phyloP scores from a whole-genome alignment of 2,329 filamentous ascomycete species.

The Penicillium sp. region DNA sequence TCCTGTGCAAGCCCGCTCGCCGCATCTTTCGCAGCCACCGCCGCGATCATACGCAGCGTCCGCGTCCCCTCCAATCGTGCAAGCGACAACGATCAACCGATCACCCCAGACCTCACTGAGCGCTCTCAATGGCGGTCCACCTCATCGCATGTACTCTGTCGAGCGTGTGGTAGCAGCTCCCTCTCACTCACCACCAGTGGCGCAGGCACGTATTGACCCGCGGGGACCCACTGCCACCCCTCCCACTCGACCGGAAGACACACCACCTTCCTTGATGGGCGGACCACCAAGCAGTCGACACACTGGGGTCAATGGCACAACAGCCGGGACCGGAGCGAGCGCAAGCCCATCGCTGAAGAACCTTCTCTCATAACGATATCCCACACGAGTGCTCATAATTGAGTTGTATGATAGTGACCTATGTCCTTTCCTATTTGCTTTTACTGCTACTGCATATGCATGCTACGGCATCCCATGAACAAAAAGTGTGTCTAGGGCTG shows the following conservation, averaged over 20 bases:
- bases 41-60: slow-evolving; percentile 39
- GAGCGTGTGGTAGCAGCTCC: slow-evolving; percentile 38
- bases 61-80: slow-evolving; percentile 39
- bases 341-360: slow-evolving; percentile 75
- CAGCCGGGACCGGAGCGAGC: slow-evolving; percentile 60
- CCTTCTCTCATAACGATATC: slow-evolving; percentile 58
- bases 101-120: slow-evolving; percentile 41
- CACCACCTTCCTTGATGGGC: slow-evolving; percentile 25
- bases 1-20: slow-evolving; percentile 36
- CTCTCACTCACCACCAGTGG: slow-evolving; percentile 38
- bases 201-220: slow-evolving; percentile 37
- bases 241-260: slow-evolving; percentile 33
- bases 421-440: slow-evolving; percentile 16
- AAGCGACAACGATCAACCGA: slow-evolving; percentile 38
- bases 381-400: neutral
- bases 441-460: slow-evolving; percentile 17
- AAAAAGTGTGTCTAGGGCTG: slow-evolving; percentile 6
- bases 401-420: slow-evolving; percentile 22
- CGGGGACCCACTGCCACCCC: slow-evolving; percentile 36
- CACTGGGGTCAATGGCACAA: slow-evolving; percentile 28
- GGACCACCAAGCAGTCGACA: slow-evolving; percentile 31
- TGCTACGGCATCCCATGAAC: slow-evolving; percentile 8
- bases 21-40: slow-evolving; percentile 35
- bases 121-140: slow-evolving; percentile 37
- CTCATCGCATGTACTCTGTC: slow-evolving; percentile 39